phyloP scores from a whole-genome alignment of 495 filamentous ascomycete genomes.

The Aspergillus steynii region DNA sequence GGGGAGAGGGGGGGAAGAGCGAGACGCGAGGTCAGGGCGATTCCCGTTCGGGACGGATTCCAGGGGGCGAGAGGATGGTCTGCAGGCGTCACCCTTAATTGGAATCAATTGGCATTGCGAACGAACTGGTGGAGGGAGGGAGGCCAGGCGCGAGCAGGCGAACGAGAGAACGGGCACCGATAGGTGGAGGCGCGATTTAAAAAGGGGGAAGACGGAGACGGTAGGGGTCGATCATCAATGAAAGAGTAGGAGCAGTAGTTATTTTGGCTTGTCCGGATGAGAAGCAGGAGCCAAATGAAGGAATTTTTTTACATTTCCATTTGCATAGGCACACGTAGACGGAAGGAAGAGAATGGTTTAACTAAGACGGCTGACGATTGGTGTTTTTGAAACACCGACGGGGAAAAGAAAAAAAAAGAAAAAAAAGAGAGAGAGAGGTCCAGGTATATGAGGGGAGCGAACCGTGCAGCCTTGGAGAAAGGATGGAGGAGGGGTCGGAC shows the following conservation, averaged over 20 bases:
- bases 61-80: constrained; percentile 3
- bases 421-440: constrained; percentile 4
- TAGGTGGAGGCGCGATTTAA: constrained; percentile 19
- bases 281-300: not conserved
- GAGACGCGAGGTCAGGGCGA: not conserved
- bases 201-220: constrained; percentile 25
- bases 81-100: constrained; percentile 18
- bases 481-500: constrained; percentile 2
- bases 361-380: not conserved
- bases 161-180: constrained; percentile 8
- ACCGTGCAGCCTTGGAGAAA: not conserved
- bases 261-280: not conserved
- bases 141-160: constrained; percentile 14
- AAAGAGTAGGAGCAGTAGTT: not conserved
- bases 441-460: not conserved
- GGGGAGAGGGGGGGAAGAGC: not conserved
- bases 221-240: constrained; percentile 16
- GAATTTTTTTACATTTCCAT: not conserved
- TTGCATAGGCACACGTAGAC: not conserved
- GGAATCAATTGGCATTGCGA: constrained; percentile 23
- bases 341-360: not conserved
- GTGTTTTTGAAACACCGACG: not conserved
- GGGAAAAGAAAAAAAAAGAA: constrained; percentile 5
- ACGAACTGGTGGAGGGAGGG: constrained; percentile 5
- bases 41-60: constrained; percentile 5